phyloP scores from a whole-genome alignment of 1,139 yeast species.

The Geotrichum fermentans region DNA sequence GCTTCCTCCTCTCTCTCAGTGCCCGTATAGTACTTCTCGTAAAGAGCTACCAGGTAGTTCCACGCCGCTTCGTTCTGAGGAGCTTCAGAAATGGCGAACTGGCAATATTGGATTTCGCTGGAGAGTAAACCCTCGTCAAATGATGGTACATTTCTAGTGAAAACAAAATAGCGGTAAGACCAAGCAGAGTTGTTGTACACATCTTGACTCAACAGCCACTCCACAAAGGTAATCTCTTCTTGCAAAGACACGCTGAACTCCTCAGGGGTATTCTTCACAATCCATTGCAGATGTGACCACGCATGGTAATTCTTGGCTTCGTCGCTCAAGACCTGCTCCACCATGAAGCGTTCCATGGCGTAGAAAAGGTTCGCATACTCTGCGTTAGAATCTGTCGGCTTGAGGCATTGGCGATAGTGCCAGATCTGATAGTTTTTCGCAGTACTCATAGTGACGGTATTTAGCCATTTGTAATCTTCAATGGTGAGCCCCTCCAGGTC shows the following conservation, averaged over 20 bases:
- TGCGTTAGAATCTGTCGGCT: conserved; percentile 11
- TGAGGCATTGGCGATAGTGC: conserved; percentile 68
- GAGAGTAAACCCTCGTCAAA: conserved; percentile 8
- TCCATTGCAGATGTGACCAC: conserved; percentile 89
- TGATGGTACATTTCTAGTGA: conserved; percentile 23
- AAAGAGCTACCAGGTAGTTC: conserved; percentile 71
- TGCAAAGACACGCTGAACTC: conserved; percentile 22
- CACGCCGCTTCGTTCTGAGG: conserved; percentile 86
- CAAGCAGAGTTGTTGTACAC: conserved; percentile 90
- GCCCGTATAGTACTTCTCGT: conserved; percentile 34
- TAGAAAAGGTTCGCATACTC: conserved; percentile 32
- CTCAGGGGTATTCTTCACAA: conserved; percentile 38
- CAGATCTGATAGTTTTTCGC: conserved; percentile 94
- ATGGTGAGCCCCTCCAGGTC: conserved; percentile 19
- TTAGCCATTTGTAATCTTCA: conserved; percentile 60
- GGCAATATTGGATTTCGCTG: conserved; percentile 47
- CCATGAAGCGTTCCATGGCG: conserved; percentile 56
- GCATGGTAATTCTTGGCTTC: conserved; percentile 93
- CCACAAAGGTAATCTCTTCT: conserved; percentile 52
- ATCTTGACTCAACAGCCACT: conserved; percentile 53
- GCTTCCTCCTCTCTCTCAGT: conserved; percentile 1
- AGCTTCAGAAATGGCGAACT: conserved; percentile 47
- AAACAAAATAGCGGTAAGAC: conserved; percentile 73
- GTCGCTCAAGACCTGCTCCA: conserved; percentile 61
- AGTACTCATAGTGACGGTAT: conserved; percentile 63